Evolutionary conservation across 163 green algal species (phyloP).

Genomic region (Prototheca wickerhamii): DNA sequence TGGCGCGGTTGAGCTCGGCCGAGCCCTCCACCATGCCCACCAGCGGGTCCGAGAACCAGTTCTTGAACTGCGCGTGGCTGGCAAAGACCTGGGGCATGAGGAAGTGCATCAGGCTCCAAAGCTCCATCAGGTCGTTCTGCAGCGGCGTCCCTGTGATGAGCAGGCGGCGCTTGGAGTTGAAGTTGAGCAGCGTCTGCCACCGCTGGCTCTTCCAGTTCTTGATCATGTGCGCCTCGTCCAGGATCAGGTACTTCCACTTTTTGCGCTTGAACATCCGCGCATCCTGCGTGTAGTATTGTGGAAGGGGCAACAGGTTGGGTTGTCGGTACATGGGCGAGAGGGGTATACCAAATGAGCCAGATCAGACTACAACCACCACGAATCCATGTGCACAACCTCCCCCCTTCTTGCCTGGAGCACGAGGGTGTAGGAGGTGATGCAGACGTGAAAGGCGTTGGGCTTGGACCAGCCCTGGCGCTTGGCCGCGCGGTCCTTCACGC

Average conservation of each 20-base stretch:
- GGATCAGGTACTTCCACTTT: slow-evolving; percentile 97
- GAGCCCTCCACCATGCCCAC: slow-evolving; percentile 76
- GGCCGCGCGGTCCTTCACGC: slow-evolving; percentile 81
- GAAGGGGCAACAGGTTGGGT: neutral
- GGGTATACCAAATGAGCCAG: neutral
- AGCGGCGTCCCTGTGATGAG: slow-evolving; percentile 89
- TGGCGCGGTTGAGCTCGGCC: slow-evolving; percentile 18
- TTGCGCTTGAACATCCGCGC: slow-evolving; percentile 91
- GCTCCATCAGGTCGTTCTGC: slow-evolving; percentile 98
- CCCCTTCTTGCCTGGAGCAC: slow-evolving; percentile 85
- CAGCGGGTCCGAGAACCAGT: slow-evolving; percentile 96
- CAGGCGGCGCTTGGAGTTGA: slow-evolving; percentile 87
- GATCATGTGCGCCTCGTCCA: slow-evolving; percentile 99
- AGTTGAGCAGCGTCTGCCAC: slow-evolving; percentile 96
- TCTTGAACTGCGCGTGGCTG: slow-evolving; percentile 85
- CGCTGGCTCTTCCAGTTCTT: slow-evolving; percentile 98
- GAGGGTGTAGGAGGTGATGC: slow-evolving; percentile 97
- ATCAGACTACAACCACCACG: neutral
- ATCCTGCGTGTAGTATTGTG: slow-evolving; percentile 45
- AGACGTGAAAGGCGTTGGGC: slow-evolving; percentile 96
- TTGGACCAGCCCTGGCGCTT: slow-evolving; percentile 97
- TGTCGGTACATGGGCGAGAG: neutral
- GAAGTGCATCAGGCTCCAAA: slow-evolving; percentile 98
- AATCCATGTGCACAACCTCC: slow-evolving; percentile 7
- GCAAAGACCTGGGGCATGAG: slow-evolving; percentile 91